Percentiles rank a stretch among this genome's conserved stretches.
Conservation (phyloP, 129 eudicot genomes). For the Centella asiatica region DNA sequence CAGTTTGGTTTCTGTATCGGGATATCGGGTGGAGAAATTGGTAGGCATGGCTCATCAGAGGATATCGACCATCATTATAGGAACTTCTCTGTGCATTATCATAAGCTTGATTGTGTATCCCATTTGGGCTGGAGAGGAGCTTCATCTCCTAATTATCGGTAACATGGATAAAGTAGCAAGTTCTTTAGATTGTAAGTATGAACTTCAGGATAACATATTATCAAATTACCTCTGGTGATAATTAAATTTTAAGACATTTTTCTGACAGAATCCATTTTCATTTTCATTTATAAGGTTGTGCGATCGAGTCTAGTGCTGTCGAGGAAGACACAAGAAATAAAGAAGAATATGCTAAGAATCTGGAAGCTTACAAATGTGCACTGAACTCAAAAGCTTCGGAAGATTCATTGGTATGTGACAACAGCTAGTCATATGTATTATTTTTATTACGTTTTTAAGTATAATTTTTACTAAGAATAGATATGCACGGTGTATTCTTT, state of each 20-base stretch:
- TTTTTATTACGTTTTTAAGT: neutral
- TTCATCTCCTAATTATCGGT: constrained; percentile 37
- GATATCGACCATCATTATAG: constrained; percentile 51
- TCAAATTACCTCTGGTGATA: neutral
- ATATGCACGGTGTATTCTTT: neutral
- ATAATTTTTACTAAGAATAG: neutral
- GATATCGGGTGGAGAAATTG: constrained; percentile 62
- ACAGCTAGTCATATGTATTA: neutral
- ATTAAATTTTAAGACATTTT: neutral
- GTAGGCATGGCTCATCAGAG: constrained; percentile 48
- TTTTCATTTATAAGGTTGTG: constrained; percentile 37
- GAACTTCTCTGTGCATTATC: constrained; percentile 55
- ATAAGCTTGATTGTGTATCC: constrained; percentile 50
- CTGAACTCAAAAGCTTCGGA: constrained; percentile 61
- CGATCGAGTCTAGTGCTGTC: constrained; percentile 31
- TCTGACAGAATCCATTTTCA: neutral
- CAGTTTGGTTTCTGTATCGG: constrained; percentile 66
- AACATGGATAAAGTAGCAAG: constrained; percentile 59
- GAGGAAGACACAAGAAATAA: constrained; percentile 9
- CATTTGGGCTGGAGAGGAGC: constrained; percentile 75
- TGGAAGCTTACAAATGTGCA: constrained; percentile 54
- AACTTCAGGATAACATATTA: neutral
- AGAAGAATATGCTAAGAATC: constrained; percentile 23
- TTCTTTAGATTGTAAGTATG: constrained; percentile 47
- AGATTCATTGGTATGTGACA: constrained; percentile 53